phyloP scores from a whole-genome alignment of 495 filamentous ascomycete genomes.

The Talaromyces adpressus region DNA sequence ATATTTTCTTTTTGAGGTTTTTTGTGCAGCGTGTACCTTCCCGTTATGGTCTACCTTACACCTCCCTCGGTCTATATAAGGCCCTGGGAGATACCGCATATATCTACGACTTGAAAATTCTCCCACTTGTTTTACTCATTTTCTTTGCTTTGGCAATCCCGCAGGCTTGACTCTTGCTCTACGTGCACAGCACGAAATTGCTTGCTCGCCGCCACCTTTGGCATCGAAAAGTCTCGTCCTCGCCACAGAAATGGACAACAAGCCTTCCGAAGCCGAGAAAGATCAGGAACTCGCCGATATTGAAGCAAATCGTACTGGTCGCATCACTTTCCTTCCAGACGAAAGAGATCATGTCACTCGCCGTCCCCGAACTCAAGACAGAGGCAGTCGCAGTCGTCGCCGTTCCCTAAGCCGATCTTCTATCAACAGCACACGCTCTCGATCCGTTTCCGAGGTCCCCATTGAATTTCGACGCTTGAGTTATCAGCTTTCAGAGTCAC shows the following conservation, averaged over 20 bases:
- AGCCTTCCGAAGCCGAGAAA: constrained; percentile 12
- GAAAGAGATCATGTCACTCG: constrained; percentile 1
- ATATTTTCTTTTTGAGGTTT: background rate
- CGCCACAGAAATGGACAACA: background rate
- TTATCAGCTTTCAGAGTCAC: constrained; percentile 37
- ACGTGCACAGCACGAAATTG: background rate
- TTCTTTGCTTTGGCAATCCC: background rate
- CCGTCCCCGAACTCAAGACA: background rate
- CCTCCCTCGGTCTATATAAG: background rate
- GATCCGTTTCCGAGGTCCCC: constrained; percentile 12
- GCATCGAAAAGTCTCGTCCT: background rate
- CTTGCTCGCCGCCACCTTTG: background rate
- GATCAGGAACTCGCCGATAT: background rate
- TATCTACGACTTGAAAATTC: background rate
- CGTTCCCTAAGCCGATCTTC: constrained; percentile 1
- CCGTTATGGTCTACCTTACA: background rate
- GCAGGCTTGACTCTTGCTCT: background rate
- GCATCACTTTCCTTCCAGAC: constrained; percentile 10
- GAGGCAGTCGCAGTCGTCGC: background rate
- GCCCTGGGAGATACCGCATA: background rate
- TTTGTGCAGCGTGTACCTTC: constrained; percentile 1
- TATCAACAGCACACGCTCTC: background rate
- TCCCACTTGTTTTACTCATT: background rate
- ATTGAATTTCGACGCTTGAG: constrained; percentile 36
- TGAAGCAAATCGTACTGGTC: constrained; percentile 5